These are phyloP conservation scores for Leptographium radiaticola DNA, from an alignment of 2,329 filamentous ascomycete species.

Conservation along the genomic window DNA sequence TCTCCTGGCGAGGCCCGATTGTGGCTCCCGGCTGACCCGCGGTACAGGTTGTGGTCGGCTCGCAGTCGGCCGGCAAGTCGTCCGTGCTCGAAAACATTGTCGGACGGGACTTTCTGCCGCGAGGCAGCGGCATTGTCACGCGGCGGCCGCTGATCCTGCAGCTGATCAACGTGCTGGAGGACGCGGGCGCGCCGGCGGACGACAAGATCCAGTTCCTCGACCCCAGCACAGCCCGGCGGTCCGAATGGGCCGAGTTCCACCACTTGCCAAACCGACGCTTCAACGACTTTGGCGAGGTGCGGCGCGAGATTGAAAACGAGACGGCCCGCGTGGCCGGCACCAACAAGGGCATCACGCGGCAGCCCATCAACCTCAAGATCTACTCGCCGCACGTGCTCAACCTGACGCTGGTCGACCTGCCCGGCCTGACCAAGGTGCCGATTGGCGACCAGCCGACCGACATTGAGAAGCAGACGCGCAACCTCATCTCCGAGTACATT, in stretches of 20 bases:
- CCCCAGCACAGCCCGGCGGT: constrained; percentile 52
- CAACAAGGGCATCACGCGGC: constrained; percentile 92
- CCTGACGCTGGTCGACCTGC: constrained; percentile 89
- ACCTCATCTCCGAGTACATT: constrained; percentile 98
- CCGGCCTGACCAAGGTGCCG: constrained; percentile 68
- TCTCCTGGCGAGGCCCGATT: neutral
- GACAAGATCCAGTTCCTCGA: constrained; percentile 55
- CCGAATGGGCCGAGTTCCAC: constrained; percentile 88
- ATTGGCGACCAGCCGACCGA: constrained; percentile 18
- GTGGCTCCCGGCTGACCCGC: neutral
- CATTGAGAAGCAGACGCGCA: constrained; percentile 62
- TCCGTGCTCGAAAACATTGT: constrained; percentile 99
- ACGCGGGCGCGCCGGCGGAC: constrained; percentile 44
- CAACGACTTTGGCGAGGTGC: constrained; percentile 94
- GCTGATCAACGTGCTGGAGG: constrained; percentile 88
- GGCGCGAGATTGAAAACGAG: constrained; percentile 93
- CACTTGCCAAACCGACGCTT: constrained; percentile 97
- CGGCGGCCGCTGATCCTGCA: constrained; percentile 89
- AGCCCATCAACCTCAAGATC: constrained; percentile 94
- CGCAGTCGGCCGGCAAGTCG: constrained; percentile 95
- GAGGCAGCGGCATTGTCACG: constrained; percentile 93
- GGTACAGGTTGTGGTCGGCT: constrained; percentile 88
- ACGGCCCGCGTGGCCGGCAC: constrained; percentile 92
- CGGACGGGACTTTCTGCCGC: constrained; percentile 89
- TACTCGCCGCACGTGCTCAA: constrained; percentile 98